Conservation (phyloP, 345 rosid species). For the Eucalyptus sp. region DNA sequence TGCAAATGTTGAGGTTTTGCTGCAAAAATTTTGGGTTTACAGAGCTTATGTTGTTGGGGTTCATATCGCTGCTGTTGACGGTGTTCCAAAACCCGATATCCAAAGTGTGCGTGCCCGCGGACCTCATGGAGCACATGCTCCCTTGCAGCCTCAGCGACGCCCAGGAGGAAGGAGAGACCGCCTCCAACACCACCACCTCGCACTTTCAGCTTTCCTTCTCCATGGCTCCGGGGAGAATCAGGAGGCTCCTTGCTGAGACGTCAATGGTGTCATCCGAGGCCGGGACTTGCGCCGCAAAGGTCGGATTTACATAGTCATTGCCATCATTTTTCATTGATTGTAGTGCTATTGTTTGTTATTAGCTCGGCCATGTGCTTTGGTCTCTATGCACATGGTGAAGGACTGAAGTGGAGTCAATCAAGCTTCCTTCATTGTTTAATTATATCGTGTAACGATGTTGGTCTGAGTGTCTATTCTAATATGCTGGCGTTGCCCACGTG, state of each 20-base stretch:
- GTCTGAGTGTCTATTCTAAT: background rate
- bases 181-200: background rate
- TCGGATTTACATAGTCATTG: background rate
- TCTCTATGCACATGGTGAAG: background rate
- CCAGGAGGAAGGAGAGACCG: background rate
- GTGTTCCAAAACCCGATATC: constrained; percentile 42
- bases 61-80: constrained; percentile 69
- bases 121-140: constrained; percentile 27
- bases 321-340: background rate
- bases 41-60: constrained; percentile 87
- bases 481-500: background rate
- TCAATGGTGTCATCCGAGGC: background rate
- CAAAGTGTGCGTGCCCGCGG: constrained; percentile 36
- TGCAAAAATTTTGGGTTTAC: background rate
- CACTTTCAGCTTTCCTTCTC: constrained; percentile 33
- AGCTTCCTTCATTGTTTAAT: background rate
- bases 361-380: background rate
- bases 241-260: constrained; percentile 47
- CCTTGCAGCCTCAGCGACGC: constrained; percentile 34
- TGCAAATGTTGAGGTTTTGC: background rate
- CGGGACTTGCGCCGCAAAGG: background rate
- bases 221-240: background rate
- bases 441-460: background rate
- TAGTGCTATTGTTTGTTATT: background rate
- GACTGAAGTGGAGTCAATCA: background rate